These are phyloP conservation scores for Halophytophthora polymorphica DNA, from an alignment of 352 stramenopile species.

Conservation along the genomic window DNA sequence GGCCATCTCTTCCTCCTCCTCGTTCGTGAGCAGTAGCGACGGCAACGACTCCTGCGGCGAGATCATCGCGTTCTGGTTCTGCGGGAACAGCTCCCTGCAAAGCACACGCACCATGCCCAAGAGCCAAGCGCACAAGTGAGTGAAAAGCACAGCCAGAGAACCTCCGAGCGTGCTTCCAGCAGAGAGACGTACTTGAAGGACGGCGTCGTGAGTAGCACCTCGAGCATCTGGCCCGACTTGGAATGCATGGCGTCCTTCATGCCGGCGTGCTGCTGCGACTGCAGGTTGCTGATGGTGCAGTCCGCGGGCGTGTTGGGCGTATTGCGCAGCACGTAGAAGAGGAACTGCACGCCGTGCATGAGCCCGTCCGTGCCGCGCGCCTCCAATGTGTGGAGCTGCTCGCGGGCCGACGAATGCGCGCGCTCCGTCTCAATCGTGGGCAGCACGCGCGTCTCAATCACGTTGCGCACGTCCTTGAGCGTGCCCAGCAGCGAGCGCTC, in stretches of 20 bases:
- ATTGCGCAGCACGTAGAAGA: slow-evolving; percentile 85
- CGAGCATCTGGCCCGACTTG: slow-evolving; percentile 83
- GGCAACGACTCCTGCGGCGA: slow-evolving; percentile 36
- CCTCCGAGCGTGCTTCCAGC: neutral
- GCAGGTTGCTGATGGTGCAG: slow-evolving; percentile 83
- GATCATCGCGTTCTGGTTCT: slow-evolving; percentile 22
- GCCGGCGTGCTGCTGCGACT: slow-evolving; percentile 72
- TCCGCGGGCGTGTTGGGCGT: slow-evolving; percentile 79
- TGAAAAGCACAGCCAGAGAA: neutral
- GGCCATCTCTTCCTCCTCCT: slow-evolving; percentile 72
- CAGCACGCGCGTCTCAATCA: slow-evolving; percentile 73
- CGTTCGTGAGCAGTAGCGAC: slow-evolving; percentile 59
- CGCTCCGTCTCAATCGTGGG: slow-evolving; percentile 80
- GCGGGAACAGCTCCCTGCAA: slow-evolving; percentile 51
- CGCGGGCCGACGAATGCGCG: slow-evolving; percentile 74
- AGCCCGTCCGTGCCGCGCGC: slow-evolving; percentile 73
- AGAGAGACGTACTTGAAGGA: slow-evolving; percentile 66
- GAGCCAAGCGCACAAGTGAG: slow-evolving; percentile 3
- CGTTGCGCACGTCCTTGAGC: slow-evolving; percentile 78
- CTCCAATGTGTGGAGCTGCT: slow-evolving; percentile 79
- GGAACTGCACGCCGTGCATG: slow-evolving; percentile 85
- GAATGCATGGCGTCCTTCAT: slow-evolving; percentile 87
- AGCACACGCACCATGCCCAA: slow-evolving; percentile 7
- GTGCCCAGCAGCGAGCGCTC: slow-evolving; percentile 76
- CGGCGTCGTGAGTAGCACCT: slow-evolving; percentile 73